Evolutionary conservation across 2,329 filamentous ascomycete species (phyloP), one percentile per base, ranked within the genome.

Genomic region (Fusarium mexicanum): DNA sequence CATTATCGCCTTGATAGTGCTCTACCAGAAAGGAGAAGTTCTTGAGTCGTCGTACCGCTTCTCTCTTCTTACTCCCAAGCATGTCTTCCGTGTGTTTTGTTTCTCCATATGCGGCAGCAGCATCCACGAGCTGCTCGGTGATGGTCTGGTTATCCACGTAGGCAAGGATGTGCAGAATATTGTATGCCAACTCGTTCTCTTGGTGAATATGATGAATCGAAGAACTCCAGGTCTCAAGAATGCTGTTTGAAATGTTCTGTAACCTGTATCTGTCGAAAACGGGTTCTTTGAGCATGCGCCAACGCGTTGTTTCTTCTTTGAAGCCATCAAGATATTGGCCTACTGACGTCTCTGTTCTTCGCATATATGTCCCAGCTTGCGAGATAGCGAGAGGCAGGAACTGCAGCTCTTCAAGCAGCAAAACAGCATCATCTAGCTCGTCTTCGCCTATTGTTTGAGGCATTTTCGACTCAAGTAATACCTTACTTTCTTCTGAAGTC

Each of bases 101-200:
- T 22, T 6, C 6, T 17, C 33, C 17, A 24, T 26, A 33, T 1
- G 5, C 8, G 7, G 65, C 73, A 41, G 74, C 74, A 22, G 71
- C 74, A n/a, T 50, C 54, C 2, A 83, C 43, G 0, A 83, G 40
- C 20, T 79, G 69, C 33, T 73, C 64, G 3, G 80, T 75, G 44
- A 84, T 80, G 5, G 78, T 72, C 54, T 81, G 75, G 44, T 79
- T 79, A 50, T 84, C 79, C 8, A 82, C n/a, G 51, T 79, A 83
- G 2, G 81, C 77, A 7, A 84, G 61, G 1, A 76, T 69, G 16
- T 79, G 72, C 0, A 84, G 73, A 18, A 84, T 80, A 18, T 51
- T 66, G 37, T 79, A 79, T 41, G 78, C 76, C 41, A 72, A 64
- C 29, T 76, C 24, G 64, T 73, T 80, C 37, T 81, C 79, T 47